Evolutionary conservation across 2,329 filamentous ascomycete genomes (phyloP), one percentile per base, ranked within the genome.

Genomic region (Neofusicoccum laricinum): DNA sequence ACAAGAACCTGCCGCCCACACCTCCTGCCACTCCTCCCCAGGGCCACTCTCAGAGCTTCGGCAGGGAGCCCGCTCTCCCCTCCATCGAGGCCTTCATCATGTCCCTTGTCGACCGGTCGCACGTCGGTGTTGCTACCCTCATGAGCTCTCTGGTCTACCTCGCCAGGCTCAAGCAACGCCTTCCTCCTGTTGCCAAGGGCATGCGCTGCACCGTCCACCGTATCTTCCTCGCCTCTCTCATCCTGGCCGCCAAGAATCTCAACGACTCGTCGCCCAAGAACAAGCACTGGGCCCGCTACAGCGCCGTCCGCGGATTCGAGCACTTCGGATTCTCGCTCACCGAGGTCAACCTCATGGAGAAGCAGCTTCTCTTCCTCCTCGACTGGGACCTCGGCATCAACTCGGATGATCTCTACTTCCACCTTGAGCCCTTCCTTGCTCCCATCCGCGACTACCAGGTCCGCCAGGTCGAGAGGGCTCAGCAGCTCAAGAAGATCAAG

Each of bases 181-280:
- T 99, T 32, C 94, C 96, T 69, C 91, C 94, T 65, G 93, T 97
- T 75, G 94, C 95, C 71, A 97, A 97, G 81, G 95, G 95, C 68
- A 92, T 98, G 80, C 89, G 91, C 71, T 98, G 95, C 84, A 98
- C 95, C 25, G 92, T 94, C 51, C 95, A 99, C 83, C 90, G 95
- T 72, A 98, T 99, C 84, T 98, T 99, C 81, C 86, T 99, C 55
- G 94, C 92, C 46, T 84, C 91, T 15, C 88, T 94, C 69, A 95
- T 95, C 74, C 82, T 89, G 57, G 88, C 95, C 1, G 94, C 95
- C 71, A 99, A 99, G 88, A 97, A 97, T 78, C 86, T 98, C 71
- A 98, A 99, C 78, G 95, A 98, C 84, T 97, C 93, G 67, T 97
- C 93, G 12, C 95, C 95, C 68, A 98, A 98, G 88, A 99, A 99